phyloP scores from a whole-genome alignment of 331 rosid genomes.

The Saraca asoca region DNA sequence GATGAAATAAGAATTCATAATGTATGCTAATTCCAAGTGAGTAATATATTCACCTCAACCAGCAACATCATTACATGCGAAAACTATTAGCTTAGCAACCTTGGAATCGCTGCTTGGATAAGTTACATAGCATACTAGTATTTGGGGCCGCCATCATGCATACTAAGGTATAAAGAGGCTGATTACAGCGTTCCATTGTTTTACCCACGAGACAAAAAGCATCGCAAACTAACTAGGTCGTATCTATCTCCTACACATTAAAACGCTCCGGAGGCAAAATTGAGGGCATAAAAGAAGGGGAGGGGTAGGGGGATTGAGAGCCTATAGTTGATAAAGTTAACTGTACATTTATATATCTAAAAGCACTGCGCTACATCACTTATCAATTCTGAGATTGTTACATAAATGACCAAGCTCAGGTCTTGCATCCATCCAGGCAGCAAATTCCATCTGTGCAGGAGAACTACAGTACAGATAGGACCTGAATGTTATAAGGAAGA shows the following conservation, averaged over 20 bases:
- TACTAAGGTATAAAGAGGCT: too few species aligned
- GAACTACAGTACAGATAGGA: conserved; percentile 70
- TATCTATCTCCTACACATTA: neutral
- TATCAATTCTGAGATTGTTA: conserved; percentile 75
- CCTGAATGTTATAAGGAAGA: conserved; percentile 72
- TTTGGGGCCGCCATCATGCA: too few species aligned
- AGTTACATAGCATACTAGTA: too few species aligned
- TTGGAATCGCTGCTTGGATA: too few species aligned
- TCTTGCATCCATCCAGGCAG: conserved; percentile 77
- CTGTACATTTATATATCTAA: conserved; percentile 29
- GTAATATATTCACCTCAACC: too few species aligned
- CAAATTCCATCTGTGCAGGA: conserved; percentile 44
- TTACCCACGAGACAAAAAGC: conserved; percentile 12
- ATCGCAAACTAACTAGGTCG: neutral
- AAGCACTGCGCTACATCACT: conserved; percentile 40
- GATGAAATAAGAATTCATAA: too few species aligned
- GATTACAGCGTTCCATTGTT: conserved; percentile 11
- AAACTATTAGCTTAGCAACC: too few species aligned
- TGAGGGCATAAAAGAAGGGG: neutral
- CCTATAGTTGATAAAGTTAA: conserved; percentile 7
- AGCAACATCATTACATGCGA: too few species aligned
- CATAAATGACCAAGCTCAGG: conserved; percentile 88
- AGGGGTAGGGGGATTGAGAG: neutral
- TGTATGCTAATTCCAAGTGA: too few species aligned
- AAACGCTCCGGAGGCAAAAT: too few species aligned